Base-by-base conservation (phyloP, 305 asterid genomes). In the Coffea humblotiana region DNA sequence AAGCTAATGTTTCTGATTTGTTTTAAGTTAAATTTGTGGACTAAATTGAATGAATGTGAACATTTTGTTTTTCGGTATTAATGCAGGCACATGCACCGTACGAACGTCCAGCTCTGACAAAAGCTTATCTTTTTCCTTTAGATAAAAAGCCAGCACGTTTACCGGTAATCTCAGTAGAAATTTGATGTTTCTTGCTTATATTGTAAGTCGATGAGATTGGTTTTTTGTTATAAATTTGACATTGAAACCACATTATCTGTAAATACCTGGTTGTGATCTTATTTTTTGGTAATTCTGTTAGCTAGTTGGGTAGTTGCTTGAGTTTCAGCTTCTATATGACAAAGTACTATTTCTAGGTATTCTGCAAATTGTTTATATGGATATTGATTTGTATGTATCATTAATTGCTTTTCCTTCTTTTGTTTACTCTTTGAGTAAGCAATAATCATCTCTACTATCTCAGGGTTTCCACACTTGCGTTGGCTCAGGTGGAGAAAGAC, bases 381-480 rank as follows among this genome's bases (percentile, higher is more conserved):
- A 15, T 68, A 25, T 14, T n/a, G 23, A 61, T 8, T 19, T 19
- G 1, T 6, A 6, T 27, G 3, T 71, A 8, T 2, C 56, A 16
- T 6, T 21, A 3, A 51, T 48, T n/a, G 16, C 15, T 72, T 7
- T 16, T 35, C 43, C 43, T 2, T 10, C 1, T n/a, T 47, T 19
- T 56, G 32, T 6, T 19, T 29, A 23, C 43, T 1, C 4, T 18
- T 61, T 61, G 61, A 47, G 54, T 51, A 15, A 66, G 43, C 37
- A 54, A 74, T 52, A 51, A 66, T 11, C 75, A 76, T 80, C 66
- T 75, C 66, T 84, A 47, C 77, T 77, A 43, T 80, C 88, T 56
- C 79, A 95, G 99, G 99, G 99, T 69, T 95, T 95, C 88, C 99
- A 95, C 84, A 95, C 99, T 66, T 93, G 98, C 85, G 99, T 95